Percentiles rank a stretch among this genome's conserved stretches.
These are phyloP conservation scores for Mycena amicta DNA, from an alignment of 768 basidiomycete species.

Conservation along the genomic window DNA sequence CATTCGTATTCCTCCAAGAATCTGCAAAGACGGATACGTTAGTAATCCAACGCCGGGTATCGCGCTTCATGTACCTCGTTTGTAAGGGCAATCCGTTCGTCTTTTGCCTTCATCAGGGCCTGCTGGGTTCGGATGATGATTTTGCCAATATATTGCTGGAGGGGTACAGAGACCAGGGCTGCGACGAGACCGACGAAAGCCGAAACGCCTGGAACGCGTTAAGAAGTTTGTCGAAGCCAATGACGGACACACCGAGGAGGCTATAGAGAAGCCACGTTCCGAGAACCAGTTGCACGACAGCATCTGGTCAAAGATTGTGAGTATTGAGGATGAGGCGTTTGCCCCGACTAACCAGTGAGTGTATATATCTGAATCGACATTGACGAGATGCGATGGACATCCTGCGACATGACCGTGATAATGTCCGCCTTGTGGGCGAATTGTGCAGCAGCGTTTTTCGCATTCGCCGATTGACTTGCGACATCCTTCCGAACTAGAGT, in stretches of 20 bases:
- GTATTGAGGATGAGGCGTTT: not conserved
- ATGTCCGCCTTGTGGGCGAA: slow-evolving; percentile 6
- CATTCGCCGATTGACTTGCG: not conserved
- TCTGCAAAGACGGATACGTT: not conserved
- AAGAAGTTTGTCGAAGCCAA: too few species aligned
- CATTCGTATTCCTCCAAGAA: slow-evolving; percentile 12
- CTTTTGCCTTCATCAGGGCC: slow-evolving; percentile 68
- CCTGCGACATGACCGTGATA: slow-evolving; percentile 14
- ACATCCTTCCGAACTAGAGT: slow-evolving; percentile 70
- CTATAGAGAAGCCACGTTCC: slow-evolving; percentile 9
- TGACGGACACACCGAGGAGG: slow-evolving; percentile 1
- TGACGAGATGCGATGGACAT: slow-evolving; percentile 4
- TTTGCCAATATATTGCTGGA: slow-evolving; percentile 8
- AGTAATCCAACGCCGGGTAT: too few species aligned
- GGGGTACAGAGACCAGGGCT: slow-evolving; percentile 3
- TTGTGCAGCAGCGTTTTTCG: not conserved
- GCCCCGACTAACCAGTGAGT: not conserved
- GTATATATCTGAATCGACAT: slow-evolving; percentile 5
- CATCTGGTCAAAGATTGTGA: not conserved
- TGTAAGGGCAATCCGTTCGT: slow-evolving; percentile 73
- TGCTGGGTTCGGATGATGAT: slow-evolving; percentile 28
- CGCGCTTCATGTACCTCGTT: slow-evolving; percentile 74
- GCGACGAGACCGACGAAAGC: slow-evolving; percentile 6
- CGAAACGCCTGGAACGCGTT: not conserved
- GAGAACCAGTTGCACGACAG: not conserved